phyloP scores from a whole-genome alignment of 2,329 filamentous ascomycete genomes.

The Colletotrichum sp. region DNA sequence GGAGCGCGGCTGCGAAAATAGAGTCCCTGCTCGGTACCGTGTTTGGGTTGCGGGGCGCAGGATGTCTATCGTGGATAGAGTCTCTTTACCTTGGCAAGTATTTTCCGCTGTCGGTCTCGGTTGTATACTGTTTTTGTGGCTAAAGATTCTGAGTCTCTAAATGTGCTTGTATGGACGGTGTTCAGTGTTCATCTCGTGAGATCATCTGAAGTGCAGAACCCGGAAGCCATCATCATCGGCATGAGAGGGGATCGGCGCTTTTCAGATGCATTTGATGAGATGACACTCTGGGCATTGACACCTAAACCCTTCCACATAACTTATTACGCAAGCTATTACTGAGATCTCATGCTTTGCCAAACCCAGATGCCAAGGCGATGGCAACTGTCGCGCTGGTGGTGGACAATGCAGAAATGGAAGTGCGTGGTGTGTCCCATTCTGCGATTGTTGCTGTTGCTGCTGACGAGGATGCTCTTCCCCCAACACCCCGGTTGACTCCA shows the following conservation, averaged over 20 bases:
- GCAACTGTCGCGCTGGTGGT: background rate
- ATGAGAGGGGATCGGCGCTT: background rate
- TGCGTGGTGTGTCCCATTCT: too few species aligned
- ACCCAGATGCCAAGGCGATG: background rate
- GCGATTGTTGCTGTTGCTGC: background rate
- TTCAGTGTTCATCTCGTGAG: background rate
- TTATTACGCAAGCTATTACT: background rate
- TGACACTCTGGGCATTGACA: background rate
- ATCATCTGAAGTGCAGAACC: background rate
- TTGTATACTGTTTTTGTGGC: background rate
- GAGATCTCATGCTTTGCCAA: background rate
- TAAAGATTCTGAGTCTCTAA: background rate
- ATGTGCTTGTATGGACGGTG: background rate
- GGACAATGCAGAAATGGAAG: background rate
- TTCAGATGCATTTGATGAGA: background rate
- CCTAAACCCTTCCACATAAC: background rate
- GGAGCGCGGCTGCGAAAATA: background rate
- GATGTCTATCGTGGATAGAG: background rate
- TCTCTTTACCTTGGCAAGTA: background rate
- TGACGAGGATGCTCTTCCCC: background rate
- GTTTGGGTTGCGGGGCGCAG: background rate
- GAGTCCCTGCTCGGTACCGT: background rate
- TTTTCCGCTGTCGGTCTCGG: background rate
- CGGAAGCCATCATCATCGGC: background rate
- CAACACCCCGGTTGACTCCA: background rate